A percentile compares a stretch with the other conserved stretches of the same genome.
These are phyloP conservation scores for Fusarium armeniacum DNA, from an alignment of 2,329 filamentous ascomycete species.

Conservation along the genomic window DNA sequence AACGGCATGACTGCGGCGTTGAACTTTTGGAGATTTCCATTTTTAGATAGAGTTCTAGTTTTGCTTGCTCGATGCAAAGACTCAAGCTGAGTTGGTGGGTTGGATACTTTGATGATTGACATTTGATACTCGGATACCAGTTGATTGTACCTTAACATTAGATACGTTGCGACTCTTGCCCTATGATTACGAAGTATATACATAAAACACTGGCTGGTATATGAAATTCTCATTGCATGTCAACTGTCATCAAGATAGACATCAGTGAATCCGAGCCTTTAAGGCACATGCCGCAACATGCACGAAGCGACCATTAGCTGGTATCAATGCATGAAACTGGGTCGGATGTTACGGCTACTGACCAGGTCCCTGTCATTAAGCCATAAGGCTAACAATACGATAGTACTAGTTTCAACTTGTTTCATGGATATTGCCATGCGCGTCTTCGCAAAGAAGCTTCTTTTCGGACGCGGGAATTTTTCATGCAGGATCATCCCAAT, in stretches of 20 bases:
- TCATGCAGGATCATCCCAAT: neutral
- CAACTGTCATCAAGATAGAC: neutral
- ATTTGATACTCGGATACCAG: conserved; percentile 43
- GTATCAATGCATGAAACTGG: conserved; percentile 10
- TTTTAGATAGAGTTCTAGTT: conserved; percentile 19
- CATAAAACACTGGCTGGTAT: neutral
- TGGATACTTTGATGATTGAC: conserved; percentile 30
- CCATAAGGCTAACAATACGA: conserved; percentile 11
- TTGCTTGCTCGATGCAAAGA: conserved; percentile 2
- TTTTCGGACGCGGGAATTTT: neutral
- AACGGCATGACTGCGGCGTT: conserved; percentile 41
- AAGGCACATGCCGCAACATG: neutral
- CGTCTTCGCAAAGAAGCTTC: neutral
- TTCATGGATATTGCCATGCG: neutral
- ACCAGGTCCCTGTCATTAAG: conserved; percentile 4
- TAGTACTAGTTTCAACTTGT: conserved; percentile 15
- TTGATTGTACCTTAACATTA: conserved; percentile 23
- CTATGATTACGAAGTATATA: conserved; percentile 8
- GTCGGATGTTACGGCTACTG: neutral
- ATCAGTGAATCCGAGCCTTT: neutral
- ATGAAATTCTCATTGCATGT: neutral
- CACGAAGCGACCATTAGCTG: no score
- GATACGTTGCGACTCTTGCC: conserved; percentile 12
- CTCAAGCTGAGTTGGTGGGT: neutral
- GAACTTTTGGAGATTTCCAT: conserved; percentile 4